A percentile compares a stretch with the other conserved stretches of the same genome.
These are phyloP conservation scores for Aspergillus sp. DNA, from an alignment of 2,329 filamentous ascomycete genomes.

Conservation along the genomic window DNA sequence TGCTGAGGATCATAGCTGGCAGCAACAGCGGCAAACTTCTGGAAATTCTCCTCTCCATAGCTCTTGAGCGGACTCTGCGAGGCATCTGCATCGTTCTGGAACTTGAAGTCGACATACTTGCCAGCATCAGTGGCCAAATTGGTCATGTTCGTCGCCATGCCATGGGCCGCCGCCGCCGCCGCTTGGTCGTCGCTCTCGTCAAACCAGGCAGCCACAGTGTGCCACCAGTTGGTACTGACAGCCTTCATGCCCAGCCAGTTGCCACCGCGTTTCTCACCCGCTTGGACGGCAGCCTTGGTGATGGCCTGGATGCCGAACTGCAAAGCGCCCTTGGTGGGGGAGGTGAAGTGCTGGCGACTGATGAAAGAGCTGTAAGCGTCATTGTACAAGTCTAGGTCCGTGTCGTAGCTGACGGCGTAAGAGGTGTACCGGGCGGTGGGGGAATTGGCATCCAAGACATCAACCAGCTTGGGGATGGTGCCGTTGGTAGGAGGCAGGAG, in stretches of 20 bases:
- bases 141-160: not conserved
- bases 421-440: not conserved
- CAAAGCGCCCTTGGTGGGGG: not conserved
- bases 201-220: not conserved
- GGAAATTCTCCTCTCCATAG: conserved; percentile 1
- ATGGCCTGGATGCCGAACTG: not conserved
- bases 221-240: not conserved
- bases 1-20: conserved; percentile 1
- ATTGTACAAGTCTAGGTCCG: not conserved
- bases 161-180: not conserved
- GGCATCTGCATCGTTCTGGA: not conserved
- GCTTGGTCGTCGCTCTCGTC: not conserved
- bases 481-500: not conserved
- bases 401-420: not conserved
- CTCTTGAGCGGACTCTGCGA: conserved; percentile 1
- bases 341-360: not conserved
- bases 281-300: not conserved
- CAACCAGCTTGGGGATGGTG: not conserved
- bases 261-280: not conserved
- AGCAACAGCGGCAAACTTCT: conserved; percentile 1
- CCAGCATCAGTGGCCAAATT: not conserved
- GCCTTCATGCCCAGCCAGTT: not conserved
- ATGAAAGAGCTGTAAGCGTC: not conserved
- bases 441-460: not conserved
- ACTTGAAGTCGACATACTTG: not conserved